Evolutionary conservation across 2,329 filamentous ascomycete species (phyloP), one percentile per base, ranked within the genome.

Genomic region (Paracorniculantispora psalliotae): DNA sequence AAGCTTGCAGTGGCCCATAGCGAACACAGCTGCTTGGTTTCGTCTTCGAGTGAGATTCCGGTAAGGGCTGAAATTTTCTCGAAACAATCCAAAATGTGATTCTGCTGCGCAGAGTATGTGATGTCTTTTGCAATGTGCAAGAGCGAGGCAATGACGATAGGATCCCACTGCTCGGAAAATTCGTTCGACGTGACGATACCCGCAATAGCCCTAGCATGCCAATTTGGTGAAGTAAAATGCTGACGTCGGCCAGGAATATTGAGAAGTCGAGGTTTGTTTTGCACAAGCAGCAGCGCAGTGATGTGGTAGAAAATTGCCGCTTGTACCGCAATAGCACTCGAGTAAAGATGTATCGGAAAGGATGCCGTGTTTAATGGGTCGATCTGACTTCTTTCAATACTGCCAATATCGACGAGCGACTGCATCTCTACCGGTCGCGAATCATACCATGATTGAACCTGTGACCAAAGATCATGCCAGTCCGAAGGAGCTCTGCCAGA

Each of bases 111-210:
- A n/a, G 55, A 33, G 54, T 70, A 67, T 33, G 67, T 68, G 62
- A 68, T 64, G 28, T 64, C 63, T 15, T 59, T 63, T 7, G 68
- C 67, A 46, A 68, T 61, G 17, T 66, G 61, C 9, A 71, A 50
- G 1, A 72, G 50, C 1, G 64, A 65, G 1, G 66, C 63, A 17
- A 72, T 56, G 2, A 70, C 61, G 3, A 71, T 64, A 1, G 69
- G 69, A 39, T 71, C 69, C 69, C 69, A 71, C 21, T 71, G 69
- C 53, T 71, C 69, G 0, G 62, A 59, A 41, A 69, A 70, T 17
- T 63, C 67, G 35, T 71, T 71, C 51, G 67, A 67, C 0, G 64
- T 56, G 15, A 64, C 66, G 6, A 68, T 52, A 3, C 69, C 68
- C 0, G 69, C 69, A 7, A 71, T 66, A 1, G 66, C 68, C 30